These are phyloP conservation scores for Yamadazyma taylorii DNA, from an alignment of 1,139 yeast species.

Conservation along the genomic window DNA sequence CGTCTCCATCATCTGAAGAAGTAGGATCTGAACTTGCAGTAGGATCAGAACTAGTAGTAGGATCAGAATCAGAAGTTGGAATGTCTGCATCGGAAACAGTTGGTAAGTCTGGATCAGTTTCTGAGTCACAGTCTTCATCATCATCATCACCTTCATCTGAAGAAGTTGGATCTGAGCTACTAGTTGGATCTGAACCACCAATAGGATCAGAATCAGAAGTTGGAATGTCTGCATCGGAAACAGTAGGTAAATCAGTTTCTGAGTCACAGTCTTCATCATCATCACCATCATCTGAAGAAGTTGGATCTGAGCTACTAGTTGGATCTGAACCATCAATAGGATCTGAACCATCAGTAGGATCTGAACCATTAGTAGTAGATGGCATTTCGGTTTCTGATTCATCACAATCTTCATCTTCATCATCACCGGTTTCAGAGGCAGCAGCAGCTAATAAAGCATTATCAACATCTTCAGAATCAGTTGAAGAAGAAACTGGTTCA, in stretches of 20 bases:
- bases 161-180: slow-evolving; percentile 3
- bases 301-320: slow-evolving; percentile 2
- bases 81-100: slow-evolving; percentile 2
- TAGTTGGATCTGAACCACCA: neutral
- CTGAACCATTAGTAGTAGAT: slow-evolving; percentile 4
- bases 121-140: slow-evolving; percentile 11
- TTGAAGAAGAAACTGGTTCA: slow-evolving; percentile 1
- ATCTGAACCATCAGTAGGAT: slow-evolving; percentile 4
- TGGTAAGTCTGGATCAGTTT: slow-evolving; percentile 1
- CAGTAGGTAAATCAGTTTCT: slow-evolving; percentile 10
- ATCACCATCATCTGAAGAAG: slow-evolving; percentile 9
- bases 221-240: slow-evolving; percentile 4
- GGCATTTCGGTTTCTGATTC: slow-evolving; percentile 5
- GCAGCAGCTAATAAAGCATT: slow-evolving; percentile 7
- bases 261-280: slow-evolving; percentile 16
- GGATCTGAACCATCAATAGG: neutral
- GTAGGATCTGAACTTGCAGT: slow-evolving; percentile 2
- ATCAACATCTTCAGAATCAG: slow-evolving; percentile 1
- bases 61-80: slow-evolving; percentile 4
- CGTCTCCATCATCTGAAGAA: slow-evolving; percentile 9
- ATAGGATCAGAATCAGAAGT: slow-evolving; percentile 5
- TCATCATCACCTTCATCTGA: slow-evolving; percentile 12
- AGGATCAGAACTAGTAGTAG: slow-evolving; percentile 1
- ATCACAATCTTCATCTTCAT: slow-evolving; percentile 16
- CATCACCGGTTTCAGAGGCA: slow-evolving; percentile 11